Conservation (phyloP, 495 filamentous ascomycete species). For the Talaromyces ruber region DNA sequence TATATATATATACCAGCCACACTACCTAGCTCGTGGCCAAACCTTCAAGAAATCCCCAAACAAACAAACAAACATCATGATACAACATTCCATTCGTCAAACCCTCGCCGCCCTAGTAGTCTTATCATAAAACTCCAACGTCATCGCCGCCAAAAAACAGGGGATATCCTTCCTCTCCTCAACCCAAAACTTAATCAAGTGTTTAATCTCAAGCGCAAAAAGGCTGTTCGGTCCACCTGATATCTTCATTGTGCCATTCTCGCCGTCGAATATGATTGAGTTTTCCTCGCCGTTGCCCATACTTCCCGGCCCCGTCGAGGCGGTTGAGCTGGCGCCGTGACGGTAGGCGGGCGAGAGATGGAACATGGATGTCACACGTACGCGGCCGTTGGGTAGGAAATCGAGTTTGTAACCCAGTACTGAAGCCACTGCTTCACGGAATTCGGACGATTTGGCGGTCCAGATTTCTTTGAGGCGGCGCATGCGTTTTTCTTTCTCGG, state of each 20-base stretch:
- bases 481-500: conserved; percentile 75
- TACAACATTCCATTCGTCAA: conserved; percentile 14
- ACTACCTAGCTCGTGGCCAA: too few relatives aligned
- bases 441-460: conserved; percentile 78
- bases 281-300: conserved; percentile 59
- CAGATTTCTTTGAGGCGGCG: conserved; percentile 84
- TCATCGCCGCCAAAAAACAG: conserved; percentile 82
- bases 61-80: too few relatives aligned
- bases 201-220: conserved; percentile 77
- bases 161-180: conserved; percentile 85
- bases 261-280: conserved; percentile 92
- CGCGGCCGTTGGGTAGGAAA: conserved; percentile 88
- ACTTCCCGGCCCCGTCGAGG: conserved; percentile 30
- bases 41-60: not conserved
- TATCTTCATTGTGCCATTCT: conserved; percentile 95
- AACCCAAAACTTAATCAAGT: conserved; percentile 87
- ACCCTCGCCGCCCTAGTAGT: conserved; percentile 46
- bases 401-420: conserved; percentile 88
- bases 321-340: conserved; percentile 40
- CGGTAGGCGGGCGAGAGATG: conserved; percentile 48
- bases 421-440: conserved; percentile 83
- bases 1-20: not conserved
- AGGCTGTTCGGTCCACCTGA: conserved; percentile 76
- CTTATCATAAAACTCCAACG: conserved; percentile 88
- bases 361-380: conserved; percentile 74